Base-by-base conservation (phyloP, 495 filamentous ascomycete species). In the Neurospora discreta region DNA sequence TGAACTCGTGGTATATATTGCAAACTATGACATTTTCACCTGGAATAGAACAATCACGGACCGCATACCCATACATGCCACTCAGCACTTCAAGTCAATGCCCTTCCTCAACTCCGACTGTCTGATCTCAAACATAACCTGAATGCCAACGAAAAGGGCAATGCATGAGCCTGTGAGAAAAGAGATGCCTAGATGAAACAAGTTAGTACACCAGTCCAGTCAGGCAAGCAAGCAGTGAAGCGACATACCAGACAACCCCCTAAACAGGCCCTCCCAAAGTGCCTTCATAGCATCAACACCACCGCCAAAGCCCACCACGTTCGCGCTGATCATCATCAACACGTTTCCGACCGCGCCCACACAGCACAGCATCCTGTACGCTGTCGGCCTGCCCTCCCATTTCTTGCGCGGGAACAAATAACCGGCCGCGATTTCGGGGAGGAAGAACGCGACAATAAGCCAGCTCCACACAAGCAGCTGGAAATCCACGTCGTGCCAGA, bases 401-500 rank as follows among this genome's bases (percentile, higher is more conserved):
- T 87, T 87, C 20, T 81, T 77, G 26, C 84, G 84, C 1, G 94
- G 93, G 82, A 98, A 97, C 3, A 93, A 39, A 46, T 88, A 82
- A 0, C 84, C 81, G 9, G 89, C 93, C 16, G 93, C 79, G 67
- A 94, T 85, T 79, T 98, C 96, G 1, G 95, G 95, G 33, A 98
- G 78, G 77, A 99, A 90, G 81, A 99, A 99, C 13, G 98, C 81
- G 5, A 94, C 93, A 58, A 98, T 87, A 68, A 99, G 84, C 95
- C 95, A 99, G 16, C 95, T 93, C 95, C 95, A 99, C 77, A 95
- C 90, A 16, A 99, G 87, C 33, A 99, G 86, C 60, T 90, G 88
- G n/a, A 98, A 87, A 77, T 94, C 89, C 79, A 99, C 96, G 76
- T 99, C 95, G 80, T 99, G 95, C 95, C 95, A 99, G 44, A 99